Evolutionary conservation across 1,139 yeast species (phyloP).

Genomic region (Spencermartinsiella ligniputridi): DNA sequence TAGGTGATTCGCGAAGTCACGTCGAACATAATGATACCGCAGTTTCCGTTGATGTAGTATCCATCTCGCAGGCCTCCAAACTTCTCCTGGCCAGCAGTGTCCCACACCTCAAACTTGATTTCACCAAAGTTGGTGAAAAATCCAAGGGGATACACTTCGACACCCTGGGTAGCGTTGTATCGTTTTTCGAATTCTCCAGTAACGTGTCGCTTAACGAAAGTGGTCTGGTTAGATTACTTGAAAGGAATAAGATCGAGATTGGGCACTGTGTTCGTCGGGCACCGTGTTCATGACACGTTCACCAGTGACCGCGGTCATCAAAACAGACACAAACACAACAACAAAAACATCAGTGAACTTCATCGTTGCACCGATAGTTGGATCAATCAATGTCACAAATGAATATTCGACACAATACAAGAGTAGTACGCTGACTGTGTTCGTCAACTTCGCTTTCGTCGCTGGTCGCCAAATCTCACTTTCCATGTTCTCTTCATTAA

Average conservation of each 20-base stretch:
- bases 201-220: conserved; percentile 98
- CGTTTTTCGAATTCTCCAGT: conserved; percentile 99
- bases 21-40: conserved; percentile 99
- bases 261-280: no score
- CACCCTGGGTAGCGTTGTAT: conserved; percentile 99
- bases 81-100: conserved; percentile 99
- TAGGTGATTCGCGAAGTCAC: conserved; percentile 99
- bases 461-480: no score
- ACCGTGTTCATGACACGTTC: no score
- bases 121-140: conserved; percentile 99
- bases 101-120: conserved; percentile 99
- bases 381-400: no score
- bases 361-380: no score
- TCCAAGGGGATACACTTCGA: conserved; percentile 97
- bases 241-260: no score
- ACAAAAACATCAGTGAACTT: background rate
- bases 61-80: conserved; percentile 99
- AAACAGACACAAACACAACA: background rate
- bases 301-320: background rate
- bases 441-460: no score
- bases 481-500: no score
- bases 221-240: conserved; percentile 50
- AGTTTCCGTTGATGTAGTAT: conserved; percentile 98
- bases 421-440: no score
- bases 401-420: no score